Conservation (phyloP, 1,284 basidiomycete genomes). For the Pisolithus thermaeus region DNA sequence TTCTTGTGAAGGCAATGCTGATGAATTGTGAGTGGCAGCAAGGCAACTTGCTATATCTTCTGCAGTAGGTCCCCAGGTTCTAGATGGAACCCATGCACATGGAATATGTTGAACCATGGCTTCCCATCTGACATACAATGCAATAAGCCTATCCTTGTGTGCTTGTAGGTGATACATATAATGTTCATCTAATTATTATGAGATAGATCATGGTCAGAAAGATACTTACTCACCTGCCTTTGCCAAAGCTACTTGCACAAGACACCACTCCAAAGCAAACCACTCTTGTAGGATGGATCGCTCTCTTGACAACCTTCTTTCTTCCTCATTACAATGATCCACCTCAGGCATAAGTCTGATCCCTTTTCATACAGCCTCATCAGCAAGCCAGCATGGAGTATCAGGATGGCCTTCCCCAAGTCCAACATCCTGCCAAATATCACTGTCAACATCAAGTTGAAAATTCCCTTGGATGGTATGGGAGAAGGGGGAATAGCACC, state of each 20-base stretch:
- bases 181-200: background rate
- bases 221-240: background rate
- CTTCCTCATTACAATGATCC: no score
- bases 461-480: constrained; percentile 11
- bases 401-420: background rate
- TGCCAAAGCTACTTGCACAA: background rate
- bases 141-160: background rate
- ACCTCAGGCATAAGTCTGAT: no score
- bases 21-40: background rate
- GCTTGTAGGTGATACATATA: background rate
- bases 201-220: no score
- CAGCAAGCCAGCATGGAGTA: no score
- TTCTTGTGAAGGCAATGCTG: background rate
- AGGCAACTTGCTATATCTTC: background rate
- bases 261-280: no score
- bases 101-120: background rate
- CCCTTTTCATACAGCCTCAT: no score
- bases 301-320: no score
- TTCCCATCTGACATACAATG: background rate
- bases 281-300: no score
- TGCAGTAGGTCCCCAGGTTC: background rate
- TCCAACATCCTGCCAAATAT: constrained; percentile 27
- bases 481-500: background rate
- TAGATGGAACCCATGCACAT: background rate
- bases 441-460: constrained; percentile 24